Evolutionary conservation across 495 filamentous ascomycete species (phyloP).

Genomic region (Podospora sp.): DNA sequence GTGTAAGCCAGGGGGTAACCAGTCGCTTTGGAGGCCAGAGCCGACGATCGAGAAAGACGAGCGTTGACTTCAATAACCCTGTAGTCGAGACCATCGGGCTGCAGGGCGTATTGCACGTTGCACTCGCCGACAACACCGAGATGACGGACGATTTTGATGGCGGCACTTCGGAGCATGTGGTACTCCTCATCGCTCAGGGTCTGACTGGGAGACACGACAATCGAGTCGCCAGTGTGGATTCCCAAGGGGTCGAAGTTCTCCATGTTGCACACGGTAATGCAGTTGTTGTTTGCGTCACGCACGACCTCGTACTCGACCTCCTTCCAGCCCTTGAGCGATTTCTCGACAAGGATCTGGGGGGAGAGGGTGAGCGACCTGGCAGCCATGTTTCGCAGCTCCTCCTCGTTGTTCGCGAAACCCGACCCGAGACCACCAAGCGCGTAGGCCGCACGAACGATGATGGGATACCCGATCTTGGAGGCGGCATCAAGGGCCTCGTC

Average conservation of each 20-base stretch:
- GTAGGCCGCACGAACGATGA: slow-evolving; percentile 96
- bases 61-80: slow-evolving; percentile 98
- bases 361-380: slow-evolving; percentile 92
- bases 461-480: slow-evolving; percentile 85
- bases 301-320: slow-evolving; percentile 98
- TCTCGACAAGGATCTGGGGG: slow-evolving; percentile 96
- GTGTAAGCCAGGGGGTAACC: slow-evolving; percentile 97
- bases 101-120: slow-evolving; percentile 96
- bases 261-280: slow-evolving; percentile 99
- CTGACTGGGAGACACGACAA: slow-evolving; percentile 94
- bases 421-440: slow-evolving; percentile 94
- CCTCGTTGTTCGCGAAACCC: slow-evolving; percentile 92
- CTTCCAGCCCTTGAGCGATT: slow-evolving; percentile 99
- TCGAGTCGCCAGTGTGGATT: slow-evolving; percentile 95
- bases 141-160: slow-evolving; percentile 95
- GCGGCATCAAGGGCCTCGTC: slow-evolving; percentile 90
- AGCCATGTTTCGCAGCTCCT: slow-evolving; percentile 90
- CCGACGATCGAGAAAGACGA: slow-evolving; percentile 93
- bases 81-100: slow-evolving; percentile 93
- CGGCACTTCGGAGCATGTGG: slow-evolving; percentile 96
- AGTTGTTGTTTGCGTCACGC: slow-evolving; percentile 91
- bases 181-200: slow-evolving; percentile 97
- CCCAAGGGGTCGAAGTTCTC: slow-evolving; percentile 98
- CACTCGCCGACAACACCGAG: slow-evolving; percentile 96
- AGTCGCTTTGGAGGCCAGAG: slow-evolving; percentile 95